Evolutionary conservation across 2,329 filamentous ascomycete species (phyloP).

Genomic region (Tolypocladium guangdongense): DNA sequence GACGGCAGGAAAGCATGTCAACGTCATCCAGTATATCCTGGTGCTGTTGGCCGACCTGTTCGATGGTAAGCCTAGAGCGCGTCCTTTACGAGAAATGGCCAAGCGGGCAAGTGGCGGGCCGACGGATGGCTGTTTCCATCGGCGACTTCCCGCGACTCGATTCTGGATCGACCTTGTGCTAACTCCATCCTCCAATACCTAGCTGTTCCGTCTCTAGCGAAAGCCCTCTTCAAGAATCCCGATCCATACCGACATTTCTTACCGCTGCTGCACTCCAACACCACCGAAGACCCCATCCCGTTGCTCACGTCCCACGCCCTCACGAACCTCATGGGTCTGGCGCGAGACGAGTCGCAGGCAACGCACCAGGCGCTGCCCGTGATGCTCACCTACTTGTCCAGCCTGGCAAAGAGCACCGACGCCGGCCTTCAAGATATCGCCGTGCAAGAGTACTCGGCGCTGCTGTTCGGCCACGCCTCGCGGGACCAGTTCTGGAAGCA

Average conservation of each 20-base stretch:
- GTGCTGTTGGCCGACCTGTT: constrained; percentile 82
- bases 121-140: neutral
- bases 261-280: constrained; percentile 73
- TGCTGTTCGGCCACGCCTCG: constrained; percentile 65
- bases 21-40: constrained; percentile 91
- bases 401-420: constrained; percentile 74
- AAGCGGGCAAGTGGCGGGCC: neutral
- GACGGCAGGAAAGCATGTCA: constrained; percentile 70
- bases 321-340: constrained; percentile 61
- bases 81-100: neutral
- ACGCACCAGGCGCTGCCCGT: constrained; percentile 70
- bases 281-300: constrained; percentile 67
- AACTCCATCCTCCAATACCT: constrained; percentile 6
- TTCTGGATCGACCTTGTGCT: neutral
- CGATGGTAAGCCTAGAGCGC: constrained; percentile 48
- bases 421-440: constrained; percentile 91
- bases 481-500: constrained; percentile 86
- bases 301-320: constrained; percentile 84
- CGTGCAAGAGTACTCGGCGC: constrained; percentile 78
- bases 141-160: neutral
- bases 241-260: constrained; percentile 78
- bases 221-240: constrained; percentile 62
- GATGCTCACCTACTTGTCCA: constrained; percentile 77
- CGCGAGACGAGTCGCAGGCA: constrained; percentile 50
- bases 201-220: constrained; percentile 73